Conservation (phyloP, 2,329 filamentous ascomycete species). For the Penicillium vulpinum region DNA sequence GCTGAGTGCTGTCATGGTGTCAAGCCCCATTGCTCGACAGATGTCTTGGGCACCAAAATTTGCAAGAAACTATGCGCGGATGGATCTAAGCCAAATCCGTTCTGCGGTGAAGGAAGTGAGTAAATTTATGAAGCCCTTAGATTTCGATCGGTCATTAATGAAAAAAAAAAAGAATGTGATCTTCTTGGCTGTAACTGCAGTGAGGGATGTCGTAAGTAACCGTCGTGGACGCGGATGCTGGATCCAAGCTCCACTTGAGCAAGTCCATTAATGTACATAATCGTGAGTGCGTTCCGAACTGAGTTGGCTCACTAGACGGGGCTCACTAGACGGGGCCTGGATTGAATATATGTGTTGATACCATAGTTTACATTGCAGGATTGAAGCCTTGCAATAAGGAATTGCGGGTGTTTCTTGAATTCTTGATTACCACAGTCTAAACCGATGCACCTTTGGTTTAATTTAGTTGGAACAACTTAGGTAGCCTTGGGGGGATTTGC, state of each 20-base stretch:
- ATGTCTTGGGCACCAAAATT: background rate
- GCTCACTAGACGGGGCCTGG: too few relatives aligned
- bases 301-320: too few relatives aligned
- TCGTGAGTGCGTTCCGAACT: too few relatives aligned
- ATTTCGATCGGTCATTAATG: background rate
- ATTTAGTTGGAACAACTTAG: too few relatives aligned
- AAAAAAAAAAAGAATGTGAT: background rate
- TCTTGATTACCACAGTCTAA: too few relatives aligned
- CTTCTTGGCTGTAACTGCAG: background rate
- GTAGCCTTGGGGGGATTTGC: too few relatives aligned
- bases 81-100: background rate
- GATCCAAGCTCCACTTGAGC: too few relatives aligned
- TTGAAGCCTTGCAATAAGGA: too few relatives aligned
- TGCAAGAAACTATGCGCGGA: background rate
- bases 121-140: background rate
- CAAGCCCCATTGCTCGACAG: background rate
- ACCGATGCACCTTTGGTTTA: too few relatives aligned
- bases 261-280: too few relatives aligned
- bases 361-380: background rate
- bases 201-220: background rate
- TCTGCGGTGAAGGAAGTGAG: background rate
- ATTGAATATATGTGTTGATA: too few relatives aligned
- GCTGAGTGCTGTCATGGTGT: background rate
- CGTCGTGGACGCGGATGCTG: background rate
- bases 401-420: too few relatives aligned